Conservation (phyloP, 257 asterid genomes). For the Ilex asprella region DNA sequence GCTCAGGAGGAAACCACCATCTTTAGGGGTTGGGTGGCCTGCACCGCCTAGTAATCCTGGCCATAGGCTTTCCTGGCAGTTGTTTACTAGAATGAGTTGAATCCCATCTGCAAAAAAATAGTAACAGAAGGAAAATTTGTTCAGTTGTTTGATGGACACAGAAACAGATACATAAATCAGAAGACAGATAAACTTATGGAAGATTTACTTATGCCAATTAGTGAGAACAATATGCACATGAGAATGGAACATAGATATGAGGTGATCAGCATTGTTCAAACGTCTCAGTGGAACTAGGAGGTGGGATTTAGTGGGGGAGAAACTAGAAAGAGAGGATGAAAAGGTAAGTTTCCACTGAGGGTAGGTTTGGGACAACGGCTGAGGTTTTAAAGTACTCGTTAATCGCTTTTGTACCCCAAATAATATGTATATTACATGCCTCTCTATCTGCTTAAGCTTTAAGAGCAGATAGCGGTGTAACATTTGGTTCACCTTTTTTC, state of each 20-base stretch:
- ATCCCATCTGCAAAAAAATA: slow-evolving; percentile 52
- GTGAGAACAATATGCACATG: slow-evolving; percentile 28
- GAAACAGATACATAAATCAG: background rate
- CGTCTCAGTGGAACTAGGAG: background rate
- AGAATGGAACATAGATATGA: slow-evolving; percentile 13
- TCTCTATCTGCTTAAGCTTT: slow-evolving; percentile 17
- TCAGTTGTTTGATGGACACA: background rate
- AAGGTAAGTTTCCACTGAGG: background rate
- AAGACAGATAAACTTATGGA: background rate
- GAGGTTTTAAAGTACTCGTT: too few relatives aligned
- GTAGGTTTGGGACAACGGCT: slow-evolving; percentile 2
- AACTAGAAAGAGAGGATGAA: background rate
- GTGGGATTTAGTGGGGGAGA: background rate
- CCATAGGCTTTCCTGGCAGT: slow-evolving; percentile 84
- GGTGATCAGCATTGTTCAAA: slow-evolving; percentile 25
- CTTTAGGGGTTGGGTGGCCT: slow-evolving; percentile 51
- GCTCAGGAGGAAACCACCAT: slow-evolving; percentile 66
- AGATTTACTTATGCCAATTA: slow-evolving; percentile 35
- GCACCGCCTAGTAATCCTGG: slow-evolving; percentile 77
- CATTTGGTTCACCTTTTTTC: slow-evolving; percentile 9
- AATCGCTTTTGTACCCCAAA: too few relatives aligned
- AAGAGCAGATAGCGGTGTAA: background rate
- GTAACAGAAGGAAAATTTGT: background rate
- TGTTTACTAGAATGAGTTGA: slow-evolving; percentile 78
- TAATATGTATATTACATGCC: slow-evolving; percentile 3